Evolutionary conservation across 495 filamentous ascomycete species (phyloP), one percentile per base, ranked within the genome.

Genomic region (Xylaria intraflava): DNA sequence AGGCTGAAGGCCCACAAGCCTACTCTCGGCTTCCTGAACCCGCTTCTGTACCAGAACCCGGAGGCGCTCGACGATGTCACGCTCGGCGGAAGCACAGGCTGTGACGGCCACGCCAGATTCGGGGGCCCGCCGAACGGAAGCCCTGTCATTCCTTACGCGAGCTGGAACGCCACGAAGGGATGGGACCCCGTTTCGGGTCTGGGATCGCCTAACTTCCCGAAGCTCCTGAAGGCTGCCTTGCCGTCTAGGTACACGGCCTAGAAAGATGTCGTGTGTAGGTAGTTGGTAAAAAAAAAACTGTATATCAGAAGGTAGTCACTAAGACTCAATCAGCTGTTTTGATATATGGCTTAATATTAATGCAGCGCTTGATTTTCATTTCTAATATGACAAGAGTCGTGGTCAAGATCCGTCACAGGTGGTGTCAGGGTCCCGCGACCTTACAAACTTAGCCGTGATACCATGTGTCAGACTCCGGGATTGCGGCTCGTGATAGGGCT

Each of bases 111-210:
- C n/a, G 29, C 64, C 12, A 73, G 79, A 5, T 83, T 83, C 62
- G 52, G 57, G 23, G 69, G 72, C 7, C 69, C 63, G 6, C 43
- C 60, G 35, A 53, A 51, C 36, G 62, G 59, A 41, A 50, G 51
- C 45, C 58, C 55, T 11, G 49, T 60, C 39, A 60, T 67, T 19
- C 59, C 55, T 0, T 53, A 53, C 48, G 64, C 61, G 8, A 53
- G 64, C 14, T 69, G 60, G 56, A 66, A 62, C 17, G 64, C 64
- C 17, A 63, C 62, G 3, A 20, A 24, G 3, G 75, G 75, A 10
- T 82, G 80, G 80, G 79, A 83, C 65, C 80, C 79, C 7, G 77
- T 80, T 7, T 82, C 77, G 14, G 80, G 80, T 8, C 53, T 83
- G 56, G 79, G 79, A 2, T 80, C 78, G 10, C 79, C 79, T 1